phyloP scores from a whole-genome alignment of 495 filamentous ascomycete species.

The Podospora australis region DNA sequence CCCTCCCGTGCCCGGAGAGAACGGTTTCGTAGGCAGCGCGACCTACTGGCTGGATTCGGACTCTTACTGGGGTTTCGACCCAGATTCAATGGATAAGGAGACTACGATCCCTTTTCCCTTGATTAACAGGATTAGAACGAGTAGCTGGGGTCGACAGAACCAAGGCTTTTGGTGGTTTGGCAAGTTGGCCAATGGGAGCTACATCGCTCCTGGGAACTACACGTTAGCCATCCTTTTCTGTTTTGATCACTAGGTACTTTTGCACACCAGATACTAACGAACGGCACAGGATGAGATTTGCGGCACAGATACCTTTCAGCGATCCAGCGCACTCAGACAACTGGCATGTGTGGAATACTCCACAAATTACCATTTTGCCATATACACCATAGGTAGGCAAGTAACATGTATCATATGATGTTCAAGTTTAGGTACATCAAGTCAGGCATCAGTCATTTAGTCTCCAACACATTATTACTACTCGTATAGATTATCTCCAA shows the following conservation, averaged over 20 bases:
- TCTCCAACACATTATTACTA: too few relatives aligned
- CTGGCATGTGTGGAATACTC: conserved; percentile 22
- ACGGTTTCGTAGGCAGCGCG: conserved; percentile 29
- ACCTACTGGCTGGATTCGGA: conserved; percentile 16
- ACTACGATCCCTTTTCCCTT: conserved; percentile 24
- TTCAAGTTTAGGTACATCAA: too few relatives aligned
- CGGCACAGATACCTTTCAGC: conserved; percentile 21
- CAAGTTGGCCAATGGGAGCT: conserved; percentile 26
- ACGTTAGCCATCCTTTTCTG: conserved; percentile 15
- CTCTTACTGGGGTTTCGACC: conserved; percentile 16
- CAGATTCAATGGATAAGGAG: conserved; percentile 15
- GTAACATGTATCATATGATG: too few relatives aligned
- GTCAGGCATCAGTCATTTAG: too few relatives aligned
- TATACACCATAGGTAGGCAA: too few relatives aligned
- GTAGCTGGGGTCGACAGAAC: conserved; percentile 12
- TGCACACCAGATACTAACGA: background rate
- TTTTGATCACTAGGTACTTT: background rate
- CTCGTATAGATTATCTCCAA: too few relatives aligned
- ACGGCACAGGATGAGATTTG: conserved; percentile 20
- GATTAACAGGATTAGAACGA: conserved; percentile 13
- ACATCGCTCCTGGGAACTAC: conserved; percentile 32
- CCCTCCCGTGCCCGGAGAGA: conserved; percentile 28
- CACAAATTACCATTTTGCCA: conserved; percentile 14
- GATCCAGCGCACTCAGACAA: conserved; percentile 22
- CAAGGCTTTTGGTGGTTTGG: conserved; percentile 30